Base-by-base conservation (phyloP, 176 grass and related monocot species). In the Oryza meyeriana region DNA sequence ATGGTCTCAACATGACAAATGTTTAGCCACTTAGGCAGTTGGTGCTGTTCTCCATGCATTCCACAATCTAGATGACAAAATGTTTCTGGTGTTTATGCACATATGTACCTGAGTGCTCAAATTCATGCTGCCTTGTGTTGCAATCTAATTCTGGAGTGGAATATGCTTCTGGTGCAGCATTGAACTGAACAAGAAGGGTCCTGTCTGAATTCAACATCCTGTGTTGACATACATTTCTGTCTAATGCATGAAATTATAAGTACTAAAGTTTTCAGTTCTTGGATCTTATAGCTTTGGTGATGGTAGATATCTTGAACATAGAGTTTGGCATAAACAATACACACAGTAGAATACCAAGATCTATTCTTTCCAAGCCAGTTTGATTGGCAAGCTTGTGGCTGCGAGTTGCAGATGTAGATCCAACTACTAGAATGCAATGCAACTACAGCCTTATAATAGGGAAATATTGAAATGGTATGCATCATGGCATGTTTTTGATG, bases 151-250 rank as follows among this genome's bases (percentile, higher is more conserved):
- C 28, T 85, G 29, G 55, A 12, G 1, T 67, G 41, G 14, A 22
- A 22, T 80, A 75, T 75, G 64, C 78, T 28, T 45, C 62, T 75
- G 14, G 28, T 48, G 26, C 24, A 74, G 61, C 44, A 80, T 75
- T 75, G 32, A 36, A 31, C 48, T 84, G 45, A 67, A 39, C 47
- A 18, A 42, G 44, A 39, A 42, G 27, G 55, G 14, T 74, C 16
- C 39, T 42, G 38, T 68, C 36, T 30, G 61, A 77, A 30, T 73
- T 64, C 32, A 22, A 2, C 14, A 22, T 78, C 17, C 62, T 24
- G 50, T 69, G 30, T 48, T 70, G 27, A 3, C 22, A 63, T 66
- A 12, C 13, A 38, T 2, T 79, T 24, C 36, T 9, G 0, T 39
- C 27, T 47, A 72, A 32, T 55, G 44, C 33, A 41, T 67, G 72